A percentile compares a stretch with the other conserved stretches of the same genome.
Evolutionary conservation across 2,329 filamentous ascomycete genomes (phyloP).

Genomic region (Diaporthe ilicicola): DNA sequence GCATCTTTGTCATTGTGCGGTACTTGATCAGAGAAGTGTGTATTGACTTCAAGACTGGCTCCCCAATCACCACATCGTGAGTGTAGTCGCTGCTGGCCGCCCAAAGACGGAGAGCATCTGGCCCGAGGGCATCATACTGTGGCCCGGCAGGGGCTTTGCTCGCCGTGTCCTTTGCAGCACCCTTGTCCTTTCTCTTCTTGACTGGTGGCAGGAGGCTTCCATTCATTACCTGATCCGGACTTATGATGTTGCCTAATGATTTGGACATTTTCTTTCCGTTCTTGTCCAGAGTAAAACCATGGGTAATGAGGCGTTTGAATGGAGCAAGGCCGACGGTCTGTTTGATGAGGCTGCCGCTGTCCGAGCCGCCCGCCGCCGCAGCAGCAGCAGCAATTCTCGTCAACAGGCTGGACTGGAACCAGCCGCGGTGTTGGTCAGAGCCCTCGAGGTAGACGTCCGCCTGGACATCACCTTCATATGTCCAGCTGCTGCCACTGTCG

Average conservation of each 20-base stretch:
- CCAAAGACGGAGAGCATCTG: slow-evolving; percentile 91
- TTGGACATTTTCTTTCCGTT: slow-evolving; percentile 99
- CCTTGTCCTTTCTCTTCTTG: slow-evolving; percentile 67
- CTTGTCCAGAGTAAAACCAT: slow-evolving; percentile 92
- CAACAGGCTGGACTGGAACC: slow-evolving; percentile 96
- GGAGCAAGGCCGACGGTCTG: slow-evolving; percentile 63
- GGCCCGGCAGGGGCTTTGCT: slow-evolving; percentile 34
- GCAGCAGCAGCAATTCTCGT: slow-evolving; percentile 79
- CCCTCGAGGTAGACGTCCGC: slow-evolving; percentile 95
- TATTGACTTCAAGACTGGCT: slow-evolving; percentile 77
- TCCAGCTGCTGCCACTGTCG: slow-evolving; percentile 96
- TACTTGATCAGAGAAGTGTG: slow-evolving; percentile 85
- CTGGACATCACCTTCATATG: slow-evolving; percentile 55
- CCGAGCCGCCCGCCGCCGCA: slow-evolving; percentile 51
- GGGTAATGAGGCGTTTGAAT: slow-evolving; percentile 90
- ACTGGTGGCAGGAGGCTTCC: slow-evolving; percentile 78
- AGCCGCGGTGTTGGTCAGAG: slow-evolving; percentile 94
- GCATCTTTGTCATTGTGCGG: slow-evolving; percentile 88
- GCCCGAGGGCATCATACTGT: slow-evolving; percentile 75
- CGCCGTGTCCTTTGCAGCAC: slow-evolving; percentile 48
- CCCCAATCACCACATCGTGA: slow-evolving; percentile 83
- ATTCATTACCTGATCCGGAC: slow-evolving; percentile 83
- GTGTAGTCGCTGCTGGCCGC: slow-evolving; percentile 93
- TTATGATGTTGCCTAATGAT: slow-evolving; percentile 88
- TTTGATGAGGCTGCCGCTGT: slow-evolving; percentile 42